phyloP scores from a whole-genome alignment of 2,329 filamentous ascomycete genomes.

The Aureobasidium pullulans region DNA sequence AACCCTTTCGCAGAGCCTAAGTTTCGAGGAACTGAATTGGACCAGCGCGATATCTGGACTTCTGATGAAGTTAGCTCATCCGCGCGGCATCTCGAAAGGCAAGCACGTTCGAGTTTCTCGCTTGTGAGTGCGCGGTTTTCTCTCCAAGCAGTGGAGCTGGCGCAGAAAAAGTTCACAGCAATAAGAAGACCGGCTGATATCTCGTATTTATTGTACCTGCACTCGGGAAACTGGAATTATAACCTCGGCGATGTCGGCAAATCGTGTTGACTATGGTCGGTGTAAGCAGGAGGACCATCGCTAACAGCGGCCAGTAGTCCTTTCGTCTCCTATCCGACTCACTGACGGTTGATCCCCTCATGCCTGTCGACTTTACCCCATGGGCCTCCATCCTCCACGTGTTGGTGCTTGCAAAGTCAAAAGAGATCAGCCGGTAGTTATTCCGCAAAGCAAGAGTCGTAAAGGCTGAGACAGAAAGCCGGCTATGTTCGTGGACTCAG shows the following conservation, averaged over 20 bases:
- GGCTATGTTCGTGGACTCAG: not conserved
- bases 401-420: slow-evolving; percentile 2
- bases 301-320: not conserved
- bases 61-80: too few relatives aligned
- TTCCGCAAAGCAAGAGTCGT: not conserved
- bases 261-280: not conserved
- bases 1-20: too few relatives aligned
- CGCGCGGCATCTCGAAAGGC: too few relatives aligned
- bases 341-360: not conserved
- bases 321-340: not conserved
- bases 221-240: not conserved
- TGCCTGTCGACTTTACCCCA: not conserved
- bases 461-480: not conserved
- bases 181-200: too few relatives aligned
- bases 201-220: not conserved
- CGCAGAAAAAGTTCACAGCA: not conserved
- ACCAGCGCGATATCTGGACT: too few relatives aligned
- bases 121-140: too few relatives aligned
- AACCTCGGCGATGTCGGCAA: not conserved
- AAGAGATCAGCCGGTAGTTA: slow-evolving; percentile 10
- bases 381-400: slow-evolving; percentile 10
- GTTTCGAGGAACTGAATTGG: too few relatives aligned
- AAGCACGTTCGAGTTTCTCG: too few relatives aligned
- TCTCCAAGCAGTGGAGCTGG: not conserved
- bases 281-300: not conserved